phyloP scores from a whole-genome alignment of 1,284 basidiomycete genomes.

The Ustilago lituana region DNA sequence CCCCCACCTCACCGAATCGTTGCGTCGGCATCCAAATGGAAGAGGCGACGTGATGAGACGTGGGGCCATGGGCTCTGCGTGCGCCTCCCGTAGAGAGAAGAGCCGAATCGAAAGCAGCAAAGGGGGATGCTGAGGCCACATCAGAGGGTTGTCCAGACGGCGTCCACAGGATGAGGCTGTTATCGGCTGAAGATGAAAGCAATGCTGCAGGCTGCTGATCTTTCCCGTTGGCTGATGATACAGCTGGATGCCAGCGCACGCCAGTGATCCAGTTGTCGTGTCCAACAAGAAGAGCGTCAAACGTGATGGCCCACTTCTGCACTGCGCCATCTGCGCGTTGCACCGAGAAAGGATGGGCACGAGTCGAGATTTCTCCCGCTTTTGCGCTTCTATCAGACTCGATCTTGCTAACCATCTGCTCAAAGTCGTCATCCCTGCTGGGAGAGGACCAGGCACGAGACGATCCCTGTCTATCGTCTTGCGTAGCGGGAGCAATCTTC shows the following conservation, averaged over 20 bases:
- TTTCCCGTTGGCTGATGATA: neutral
- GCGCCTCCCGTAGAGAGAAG: constrained; percentile 69
- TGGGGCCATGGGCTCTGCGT: constrained; percentile 56
- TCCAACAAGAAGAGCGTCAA: constrained; percentile 63
- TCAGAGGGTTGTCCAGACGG: constrained; percentile 33
- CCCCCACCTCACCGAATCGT: constrained; percentile 65
- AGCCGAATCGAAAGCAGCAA: constrained; percentile 67
- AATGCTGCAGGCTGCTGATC: constrained; percentile 56
- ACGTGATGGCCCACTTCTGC: constrained; percentile 53
- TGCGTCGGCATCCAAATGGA: constrained; percentile 63
- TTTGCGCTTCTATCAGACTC: constrained; percentile 47
- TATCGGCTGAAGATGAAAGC: constrained; percentile 62
- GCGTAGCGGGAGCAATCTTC: constrained; percentile 39
- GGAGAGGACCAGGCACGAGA: neutral
- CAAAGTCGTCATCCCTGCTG: constrained; percentile 54
- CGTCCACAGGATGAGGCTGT: constrained; percentile 64
- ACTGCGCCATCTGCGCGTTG: constrained; percentile 2
- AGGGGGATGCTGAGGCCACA: constrained; percentile 4
- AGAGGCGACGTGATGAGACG: constrained; percentile 36
- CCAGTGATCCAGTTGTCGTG: constrained; percentile 65
- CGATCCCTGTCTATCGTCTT: neutral
- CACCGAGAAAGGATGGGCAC: constrained; percentile 33
- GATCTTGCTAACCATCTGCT: constrained; percentile 56
- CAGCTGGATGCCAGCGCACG: constrained; percentile 57
- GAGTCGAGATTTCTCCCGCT: constrained; percentile 49